phyloP scores from a whole-genome alignment of 148 eudicot species.

The Euryodendron excelsum region DNA sequence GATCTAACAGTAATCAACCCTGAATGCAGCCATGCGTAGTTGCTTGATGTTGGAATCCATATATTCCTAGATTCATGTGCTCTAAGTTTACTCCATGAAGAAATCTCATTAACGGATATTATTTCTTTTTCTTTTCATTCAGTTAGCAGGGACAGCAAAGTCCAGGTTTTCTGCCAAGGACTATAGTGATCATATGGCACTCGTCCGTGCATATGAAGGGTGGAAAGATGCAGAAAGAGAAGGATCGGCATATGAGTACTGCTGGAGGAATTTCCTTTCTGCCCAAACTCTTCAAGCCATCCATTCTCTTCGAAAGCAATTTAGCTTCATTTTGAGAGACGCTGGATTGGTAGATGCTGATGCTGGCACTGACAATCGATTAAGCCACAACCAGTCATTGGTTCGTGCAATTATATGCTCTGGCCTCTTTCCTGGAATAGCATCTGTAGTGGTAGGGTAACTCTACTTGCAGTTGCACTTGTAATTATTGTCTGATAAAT shows the following conservation, averaged over 20 bases:
- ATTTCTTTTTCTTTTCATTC: conserved; percentile 23
- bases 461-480: conserved; percentile 16
- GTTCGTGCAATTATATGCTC: conserved; percentile 98
- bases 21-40: background rate
- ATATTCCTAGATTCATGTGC: background rate
- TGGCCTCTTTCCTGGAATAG: conserved; percentile 95
- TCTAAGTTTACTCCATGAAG: background rate
- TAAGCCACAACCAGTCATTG: conserved; percentile 92
- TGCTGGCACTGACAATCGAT: conserved; percentile 58
- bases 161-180: conserved; percentile 98
- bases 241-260: conserved; percentile 97
- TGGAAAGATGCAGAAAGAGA: conserved; percentile 99
- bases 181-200: conserved; percentile 99
- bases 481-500: background rate
- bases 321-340: conserved; percentile 76
- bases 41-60: background rate
- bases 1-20: background rate
- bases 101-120: background rate
- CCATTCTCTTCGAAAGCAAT: conserved; percentile 94
- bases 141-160: conserved; percentile 98
- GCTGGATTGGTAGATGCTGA: conserved; percentile 74
- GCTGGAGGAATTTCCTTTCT: conserved; percentile 99
- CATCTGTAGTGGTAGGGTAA: conserved; percentile 86
- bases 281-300: conserved; percentile 98
- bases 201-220: conserved; percentile 99